Evolutionary conservation across 192 early-diverging fungal species (phyloP).

Genomic region (Backusella psychrophila): DNA sequence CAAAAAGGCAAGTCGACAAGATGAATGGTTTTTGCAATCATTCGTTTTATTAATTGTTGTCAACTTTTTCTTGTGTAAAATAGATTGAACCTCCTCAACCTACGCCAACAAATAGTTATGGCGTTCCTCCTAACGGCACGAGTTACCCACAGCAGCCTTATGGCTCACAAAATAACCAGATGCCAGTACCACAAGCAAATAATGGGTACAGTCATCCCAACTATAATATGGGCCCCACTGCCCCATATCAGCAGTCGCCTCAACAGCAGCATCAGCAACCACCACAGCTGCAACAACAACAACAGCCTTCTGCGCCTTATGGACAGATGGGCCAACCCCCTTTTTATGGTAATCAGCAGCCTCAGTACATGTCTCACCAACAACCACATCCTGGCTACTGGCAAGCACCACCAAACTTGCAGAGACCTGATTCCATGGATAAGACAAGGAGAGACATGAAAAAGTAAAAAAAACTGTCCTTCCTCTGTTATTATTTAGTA

Average conservation of each 20-base stretch:
- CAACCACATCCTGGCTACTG: conserved; percentile 9
- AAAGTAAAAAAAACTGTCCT: background rate
- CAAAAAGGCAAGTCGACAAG: conserved; percentile 8
- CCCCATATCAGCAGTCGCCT: background rate
- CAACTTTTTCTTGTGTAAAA: background rate
- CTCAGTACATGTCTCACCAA: conserved; percentile 17
- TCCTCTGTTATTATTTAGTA: background rate
- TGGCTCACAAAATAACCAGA: conserved; percentile 7
- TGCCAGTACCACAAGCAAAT: background rate
- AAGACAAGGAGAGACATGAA: background rate
- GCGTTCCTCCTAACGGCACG: background rate
- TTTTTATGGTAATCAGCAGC: conserved; percentile 15
- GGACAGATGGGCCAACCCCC: conserved; percentile 13
- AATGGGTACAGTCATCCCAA: conserved; percentile 2
- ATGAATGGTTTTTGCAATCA: background rate
- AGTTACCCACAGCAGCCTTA: conserved; percentile 5
- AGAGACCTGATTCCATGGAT: background rate
- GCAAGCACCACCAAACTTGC: background rate
- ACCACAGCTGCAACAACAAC: background rate
- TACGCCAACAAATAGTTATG: conserved; percentile 3
- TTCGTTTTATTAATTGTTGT: background rate
- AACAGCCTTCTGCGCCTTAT: background rate
- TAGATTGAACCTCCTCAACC: conserved; percentile 3
- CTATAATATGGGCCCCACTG: background rate
- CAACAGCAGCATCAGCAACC: conserved; percentile 6